Evolutionary conservation across 108 stramenopile species (phyloP).

Genomic region (Fragilariopsis cylindrus): DNA sequence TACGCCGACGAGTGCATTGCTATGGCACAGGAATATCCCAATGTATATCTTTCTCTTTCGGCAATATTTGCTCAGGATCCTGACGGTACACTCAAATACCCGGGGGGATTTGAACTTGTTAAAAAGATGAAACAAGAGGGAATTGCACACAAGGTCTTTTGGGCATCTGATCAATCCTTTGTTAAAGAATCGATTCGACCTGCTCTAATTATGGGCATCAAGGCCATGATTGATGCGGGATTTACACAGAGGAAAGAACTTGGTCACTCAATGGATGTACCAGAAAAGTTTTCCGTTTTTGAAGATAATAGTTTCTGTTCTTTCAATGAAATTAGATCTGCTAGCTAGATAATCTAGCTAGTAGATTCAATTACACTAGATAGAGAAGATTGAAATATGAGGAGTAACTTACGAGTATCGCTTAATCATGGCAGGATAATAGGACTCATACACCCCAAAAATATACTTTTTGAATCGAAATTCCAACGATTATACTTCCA

Average conservation of each 20-base stretch:
- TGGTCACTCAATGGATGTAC: conserved; percentile 30
- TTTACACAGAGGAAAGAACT: conserved; percentile 25
- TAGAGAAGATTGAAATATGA: too few species aligned
- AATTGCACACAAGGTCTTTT: conserved; percentile 27
- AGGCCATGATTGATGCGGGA: conserved; percentile 37
- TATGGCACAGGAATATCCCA: conserved; percentile 29
- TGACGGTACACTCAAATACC: conserved; percentile 33
- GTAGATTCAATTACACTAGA: too few species aligned
- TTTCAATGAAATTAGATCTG: too few species aligned
- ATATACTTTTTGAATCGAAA: too few species aligned
- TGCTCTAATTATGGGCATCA: conserved; percentile 23
- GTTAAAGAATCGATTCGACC: conserved; percentile 22
- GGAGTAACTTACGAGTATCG: too few species aligned
- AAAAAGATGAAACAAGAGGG: conserved; percentile 29
- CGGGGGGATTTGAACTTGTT: conserved; percentile 23
- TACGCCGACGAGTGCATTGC: conserved; percentile 31
- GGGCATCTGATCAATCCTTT: conserved; percentile 27
- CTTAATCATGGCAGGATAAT: too few species aligned
- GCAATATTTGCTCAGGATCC: conserved; percentile 38
- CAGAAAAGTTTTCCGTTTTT: conserved; percentile 24
- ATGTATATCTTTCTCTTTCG: conserved; percentile 40
- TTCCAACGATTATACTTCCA: too few species aligned
- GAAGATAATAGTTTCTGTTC: background rate
- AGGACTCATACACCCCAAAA: too few species aligned
- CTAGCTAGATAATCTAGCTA: too few species aligned